Evolutionary conservation across 495 filamentous ascomycete genomes (phyloP).

Genomic region (Xylaria bambusicola): DNA sequence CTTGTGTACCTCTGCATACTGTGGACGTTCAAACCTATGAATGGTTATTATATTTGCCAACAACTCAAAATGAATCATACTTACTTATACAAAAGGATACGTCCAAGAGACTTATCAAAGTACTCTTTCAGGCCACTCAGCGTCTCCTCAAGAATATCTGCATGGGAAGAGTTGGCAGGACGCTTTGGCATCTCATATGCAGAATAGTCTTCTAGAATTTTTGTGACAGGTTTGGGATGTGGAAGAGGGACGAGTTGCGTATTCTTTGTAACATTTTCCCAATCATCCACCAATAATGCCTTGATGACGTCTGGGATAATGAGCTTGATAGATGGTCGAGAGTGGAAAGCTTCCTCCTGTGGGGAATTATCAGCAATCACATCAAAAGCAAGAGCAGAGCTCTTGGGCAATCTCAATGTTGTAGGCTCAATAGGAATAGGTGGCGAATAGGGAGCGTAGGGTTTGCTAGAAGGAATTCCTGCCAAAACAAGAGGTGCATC

Average conservation of each 20-base stretch:
- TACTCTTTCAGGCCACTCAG: slow-evolving; percentile 83
- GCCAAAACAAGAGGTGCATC: slow-evolving; percentile 28
- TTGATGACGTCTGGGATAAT: slow-evolving; percentile 83
- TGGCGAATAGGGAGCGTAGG: slow-evolving; percentile 14
- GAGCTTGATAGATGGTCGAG: slow-evolving; percentile 78
- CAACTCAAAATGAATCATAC: background rate
- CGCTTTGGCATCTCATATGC: slow-evolving; percentile 69
- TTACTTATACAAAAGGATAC: slow-evolving; percentile 82
- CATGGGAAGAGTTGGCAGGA: slow-evolving; percentile 61
- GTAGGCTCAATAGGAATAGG: background rate
- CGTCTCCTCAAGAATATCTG: slow-evolving; percentile 86
- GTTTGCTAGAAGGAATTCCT: slow-evolving; percentile 26
- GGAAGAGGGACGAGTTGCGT: slow-evolving; percentile 83
- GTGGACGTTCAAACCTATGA: slow-evolving; percentile 75
- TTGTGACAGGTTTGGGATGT: slow-evolving; percentile 67
- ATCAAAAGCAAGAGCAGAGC: background rate
- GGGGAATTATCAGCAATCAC: slow-evolving; percentile 27
- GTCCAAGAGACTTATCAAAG: slow-evolving; percentile 83
- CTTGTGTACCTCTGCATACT: slow-evolving; percentile 73
- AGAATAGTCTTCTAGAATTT: slow-evolving; percentile 79
- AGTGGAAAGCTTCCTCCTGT: slow-evolving; percentile 84
- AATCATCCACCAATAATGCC: slow-evolving; percentile 91
- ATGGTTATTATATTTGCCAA: slow-evolving; percentile 15
- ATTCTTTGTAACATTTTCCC: slow-evolving; percentile 97
- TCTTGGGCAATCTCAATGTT: background rate